Evolutionary conservation across 1,139 yeast species (phyloP).

Genomic region (Geotrichum europaeum): DNA sequence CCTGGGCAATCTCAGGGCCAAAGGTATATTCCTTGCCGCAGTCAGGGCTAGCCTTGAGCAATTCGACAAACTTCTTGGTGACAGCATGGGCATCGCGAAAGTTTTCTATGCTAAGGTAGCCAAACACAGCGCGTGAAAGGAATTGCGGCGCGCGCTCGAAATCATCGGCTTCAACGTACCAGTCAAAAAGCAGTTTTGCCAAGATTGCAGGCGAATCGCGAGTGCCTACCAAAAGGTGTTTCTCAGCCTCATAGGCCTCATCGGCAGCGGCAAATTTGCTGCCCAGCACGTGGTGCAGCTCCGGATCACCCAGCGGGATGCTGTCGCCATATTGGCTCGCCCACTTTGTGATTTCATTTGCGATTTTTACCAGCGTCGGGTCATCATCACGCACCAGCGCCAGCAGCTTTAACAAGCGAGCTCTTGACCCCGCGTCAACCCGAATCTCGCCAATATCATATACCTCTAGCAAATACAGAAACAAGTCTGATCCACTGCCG

Average conservation of each 20-base stretch:
- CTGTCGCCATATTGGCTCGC: slow-evolving; percentile 44
- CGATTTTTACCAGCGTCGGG: slow-evolving; percentile 59
- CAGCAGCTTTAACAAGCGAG: slow-evolving; percentile 40
- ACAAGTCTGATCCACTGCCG: slow-evolving; percentile 76
- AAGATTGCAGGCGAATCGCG: slow-evolving; percentile 51
- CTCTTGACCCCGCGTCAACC: slow-evolving; percentile 34
- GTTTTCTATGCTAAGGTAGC: slow-evolving; percentile 61
- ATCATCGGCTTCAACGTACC: slow-evolving; percentile 43
- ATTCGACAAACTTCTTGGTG: slow-evolving; percentile 38
- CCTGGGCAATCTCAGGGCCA: slow-evolving; percentile 17
- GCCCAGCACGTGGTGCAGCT: slow-evolving; percentile 71
- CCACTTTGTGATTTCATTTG: slow-evolving; percentile 62
- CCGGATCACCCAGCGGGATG: slow-evolving; percentile 63
- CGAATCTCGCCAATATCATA: slow-evolving; percentile 47
- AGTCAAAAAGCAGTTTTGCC: slow-evolving; percentile 49
- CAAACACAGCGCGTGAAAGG: slow-evolving; percentile 58
- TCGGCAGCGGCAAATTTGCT: slow-evolving; percentile 44
- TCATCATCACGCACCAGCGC: slow-evolving; percentile 55
- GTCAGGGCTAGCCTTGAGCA: slow-evolving; percentile 23
- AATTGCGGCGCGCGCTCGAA: slow-evolving; percentile 45
- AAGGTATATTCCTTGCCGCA: background rate
- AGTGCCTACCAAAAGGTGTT: slow-evolving; percentile 65
- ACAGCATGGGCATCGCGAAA: slow-evolving; percentile 51
- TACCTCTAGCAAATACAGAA: slow-evolving; percentile 65
- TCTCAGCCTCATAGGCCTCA: slow-evolving; percentile 46